These are phyloP conservation scores for Lophiostoma macrostomum DNA, from an alignment of 495 filamentous ascomycete species.

Conservation along the genomic window DNA sequence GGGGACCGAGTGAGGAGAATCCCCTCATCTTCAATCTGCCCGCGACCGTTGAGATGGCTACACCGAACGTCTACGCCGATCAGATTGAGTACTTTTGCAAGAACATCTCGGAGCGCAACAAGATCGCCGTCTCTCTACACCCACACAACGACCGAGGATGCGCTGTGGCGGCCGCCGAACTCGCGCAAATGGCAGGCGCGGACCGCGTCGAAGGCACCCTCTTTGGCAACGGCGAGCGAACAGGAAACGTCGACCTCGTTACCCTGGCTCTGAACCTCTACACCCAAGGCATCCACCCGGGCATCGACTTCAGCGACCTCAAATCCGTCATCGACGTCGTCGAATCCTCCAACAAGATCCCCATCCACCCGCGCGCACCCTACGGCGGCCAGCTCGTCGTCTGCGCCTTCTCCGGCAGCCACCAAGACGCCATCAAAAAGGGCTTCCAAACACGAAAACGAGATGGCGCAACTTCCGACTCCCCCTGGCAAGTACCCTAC, in stretches of 20 bases:
- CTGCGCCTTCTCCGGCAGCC: constrained; percentile 84
- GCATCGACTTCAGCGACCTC: constrained; percentile 88
- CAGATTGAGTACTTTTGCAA: constrained; percentile 95
- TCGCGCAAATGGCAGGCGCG: constrained; percentile 97
- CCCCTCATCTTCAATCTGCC: constrained; percentile 98
- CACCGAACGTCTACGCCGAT: constrained; percentile 94
- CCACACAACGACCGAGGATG: constrained; percentile 95
- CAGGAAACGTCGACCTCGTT: constrained; percentile 94
- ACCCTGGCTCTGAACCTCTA: constrained; percentile 94
- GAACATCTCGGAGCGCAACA: constrained; percentile 70
- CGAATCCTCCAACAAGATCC: constrained; percentile 91
- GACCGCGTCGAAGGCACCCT: constrained; percentile 92
- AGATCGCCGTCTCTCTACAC: constrained; percentile 80
- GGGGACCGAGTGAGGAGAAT: constrained; percentile 76
- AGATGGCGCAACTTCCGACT: constrained; percentile 55
- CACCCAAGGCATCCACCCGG: constrained; percentile 85
- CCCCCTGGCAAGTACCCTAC: constrained; percentile 75
- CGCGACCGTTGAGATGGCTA: constrained; percentile 93
- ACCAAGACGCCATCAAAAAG: constrained; percentile 98
- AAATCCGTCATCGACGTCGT: constrained; percentile 84
- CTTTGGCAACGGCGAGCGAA: constrained; percentile 94
- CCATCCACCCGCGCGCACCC: constrained; percentile 81
- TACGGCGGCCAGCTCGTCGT: constrained; percentile 89
- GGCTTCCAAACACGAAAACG: constrained; percentile 75
- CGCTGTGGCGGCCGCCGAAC: constrained; percentile 80